Conservation (phyloP, 164 flowering plant genomes). For the Warburgia ugandensis region DNA sequence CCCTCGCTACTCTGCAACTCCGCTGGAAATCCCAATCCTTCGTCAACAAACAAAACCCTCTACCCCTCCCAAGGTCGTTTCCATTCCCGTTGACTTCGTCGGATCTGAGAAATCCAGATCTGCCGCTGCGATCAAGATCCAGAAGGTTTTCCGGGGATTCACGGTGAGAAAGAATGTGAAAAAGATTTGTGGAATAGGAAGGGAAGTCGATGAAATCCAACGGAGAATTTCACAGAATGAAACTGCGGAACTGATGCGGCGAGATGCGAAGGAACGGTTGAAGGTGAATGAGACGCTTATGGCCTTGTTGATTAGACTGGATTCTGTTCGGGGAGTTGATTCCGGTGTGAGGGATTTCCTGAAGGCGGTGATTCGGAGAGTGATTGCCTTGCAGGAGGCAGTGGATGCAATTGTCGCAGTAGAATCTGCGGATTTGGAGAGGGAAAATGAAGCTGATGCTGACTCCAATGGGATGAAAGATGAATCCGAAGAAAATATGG, state of each 20-base stretch:
- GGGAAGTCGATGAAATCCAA: constrained; percentile 47
- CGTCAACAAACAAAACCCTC: neutral
- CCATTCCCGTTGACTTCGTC: constrained; percentile 45
- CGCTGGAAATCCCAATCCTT: constrained; percentile 4
- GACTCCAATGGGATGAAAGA: neutral
- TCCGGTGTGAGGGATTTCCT: constrained; percentile 51
- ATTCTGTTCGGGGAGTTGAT: constrained; percentile 50
- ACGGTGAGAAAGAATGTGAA: constrained; percentile 48
- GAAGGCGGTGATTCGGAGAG: constrained; percentile 51
- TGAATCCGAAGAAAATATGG: constrained; percentile 5
- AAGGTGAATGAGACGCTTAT: constrained; percentile 55
- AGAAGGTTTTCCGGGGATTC: constrained; percentile 58
- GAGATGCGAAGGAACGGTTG: constrained; percentile 45
- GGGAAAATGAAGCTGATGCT: neutral
- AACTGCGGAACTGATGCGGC: constrained; percentile 29
- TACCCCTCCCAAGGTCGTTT: constrained; percentile 30
- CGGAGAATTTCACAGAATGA: constrained; percentile 24
- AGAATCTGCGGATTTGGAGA: constrained; percentile 8
- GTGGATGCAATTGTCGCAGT: constrained; percentile 28
- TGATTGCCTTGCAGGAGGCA: constrained; percentile 55
- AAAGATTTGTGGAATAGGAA: constrained; percentile 30
- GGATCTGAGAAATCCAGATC: constrained; percentile 21
- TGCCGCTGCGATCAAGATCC: constrained; percentile 46
- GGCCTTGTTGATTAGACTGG: constrained; percentile 53
- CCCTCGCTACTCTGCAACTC: constrained; percentile 4